Evolutionary conservation across 2,329 filamentous ascomycete genomes (phyloP).

Genomic region (Neodidymelliopsis sp.): DNA sequence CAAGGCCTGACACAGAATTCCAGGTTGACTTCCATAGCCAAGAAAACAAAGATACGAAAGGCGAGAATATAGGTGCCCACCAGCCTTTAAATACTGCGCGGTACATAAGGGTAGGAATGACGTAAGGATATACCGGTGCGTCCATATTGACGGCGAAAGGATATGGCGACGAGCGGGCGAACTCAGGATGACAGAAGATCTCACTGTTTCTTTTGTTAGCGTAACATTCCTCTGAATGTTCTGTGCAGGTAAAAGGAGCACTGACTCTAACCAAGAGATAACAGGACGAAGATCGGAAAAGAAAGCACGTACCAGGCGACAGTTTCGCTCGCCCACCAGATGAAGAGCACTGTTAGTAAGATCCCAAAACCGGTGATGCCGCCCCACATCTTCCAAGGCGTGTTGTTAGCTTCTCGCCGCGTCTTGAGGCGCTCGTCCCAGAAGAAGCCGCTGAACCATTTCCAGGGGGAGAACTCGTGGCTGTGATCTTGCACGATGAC

Average conservation of each 20-base stretch:
- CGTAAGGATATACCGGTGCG: conserved; percentile 63
- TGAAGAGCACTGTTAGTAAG: conserved; percentile 50
- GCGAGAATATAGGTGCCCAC: conserved; percentile 38
- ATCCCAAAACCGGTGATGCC: conserved; percentile 51
- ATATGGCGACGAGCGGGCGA: conserved; percentile 55
- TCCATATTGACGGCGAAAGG: conserved; percentile 60
- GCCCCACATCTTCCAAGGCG: conserved; percentile 31
- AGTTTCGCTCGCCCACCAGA: conserved; percentile 60
- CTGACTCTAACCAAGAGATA: conserved; percentile 20
- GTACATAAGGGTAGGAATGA: conserved; percentile 63
- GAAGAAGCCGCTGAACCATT: conserved; percentile 36
- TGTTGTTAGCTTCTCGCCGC: conserved; percentile 15
- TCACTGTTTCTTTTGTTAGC: conserved; percentile 41
- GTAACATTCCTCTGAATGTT: background rate
- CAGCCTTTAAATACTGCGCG: conserved; percentile 46
- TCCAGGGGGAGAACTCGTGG: conserved; percentile 29
- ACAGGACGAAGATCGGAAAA: conserved; percentile 16
- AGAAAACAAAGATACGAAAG: conserved; percentile 18
- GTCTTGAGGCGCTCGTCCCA: conserved; percentile 34
- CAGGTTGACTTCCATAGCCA: conserved; percentile 27
- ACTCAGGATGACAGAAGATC: conserved; percentile 59
- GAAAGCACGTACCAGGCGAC: conserved; percentile 52
- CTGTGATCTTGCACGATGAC: conserved; percentile 5
- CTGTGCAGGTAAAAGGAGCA: background rate
- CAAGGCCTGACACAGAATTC: conserved; percentile 17